Evolutionary conservation across 2,329 filamentous ascomycete species (phyloP).

Genomic region (Biscogniauxia mediterranea): DNA sequence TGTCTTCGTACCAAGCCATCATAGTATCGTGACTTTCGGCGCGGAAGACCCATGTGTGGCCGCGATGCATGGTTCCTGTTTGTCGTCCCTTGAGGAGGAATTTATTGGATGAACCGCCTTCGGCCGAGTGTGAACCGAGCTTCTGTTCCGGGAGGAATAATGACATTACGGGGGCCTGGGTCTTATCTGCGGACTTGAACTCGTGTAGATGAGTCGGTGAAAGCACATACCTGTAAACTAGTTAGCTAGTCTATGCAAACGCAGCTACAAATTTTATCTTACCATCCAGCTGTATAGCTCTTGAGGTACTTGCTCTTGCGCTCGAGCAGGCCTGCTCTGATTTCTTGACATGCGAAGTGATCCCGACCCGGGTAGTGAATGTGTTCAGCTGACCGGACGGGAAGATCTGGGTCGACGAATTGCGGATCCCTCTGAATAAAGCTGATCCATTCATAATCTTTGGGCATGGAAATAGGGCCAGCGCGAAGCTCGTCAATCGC

Average conservation of each 20-base stretch:
- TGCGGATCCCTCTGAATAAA: conserved; percentile 81
- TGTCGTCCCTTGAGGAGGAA: conserved; percentile 97
- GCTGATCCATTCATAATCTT: conserved; percentile 84
- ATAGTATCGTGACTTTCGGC: conserved; percentile 84
- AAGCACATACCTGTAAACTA: conserved; percentile 73
- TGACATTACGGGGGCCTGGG: conserved; percentile 91
- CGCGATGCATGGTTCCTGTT: conserved; percentile 86
- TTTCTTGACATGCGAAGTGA: conserved; percentile 77
- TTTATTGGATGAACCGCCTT: conserved; percentile 85
- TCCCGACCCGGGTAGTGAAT: conserved; percentile 91
- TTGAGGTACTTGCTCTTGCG: conserved; percentile 99
- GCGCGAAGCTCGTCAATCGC: conserved; percentile 77
- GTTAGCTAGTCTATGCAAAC: conserved; percentile 20
- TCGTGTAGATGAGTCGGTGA: conserved; percentile 97
- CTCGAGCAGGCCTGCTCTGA: conserved; percentile 87
- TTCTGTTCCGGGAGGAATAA: conserved; percentile 94
- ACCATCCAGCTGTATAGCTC: conserved; percentile 95
- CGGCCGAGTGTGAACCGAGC: conserved; percentile 83
- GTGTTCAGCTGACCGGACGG: conserved; percentile 73
- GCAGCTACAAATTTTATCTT: conserved; percentile 37
- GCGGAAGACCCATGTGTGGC: conserved; percentile 70
- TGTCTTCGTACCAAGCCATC: conserved; percentile 95
- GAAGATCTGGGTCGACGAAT: conserved; percentile 81
- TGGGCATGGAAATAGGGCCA: conserved; percentile 88
- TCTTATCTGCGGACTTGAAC: conserved; percentile 97